Conservation (phyloP, 2,329 filamentous ascomycete genomes). For the Capronia coronata region DNA sequence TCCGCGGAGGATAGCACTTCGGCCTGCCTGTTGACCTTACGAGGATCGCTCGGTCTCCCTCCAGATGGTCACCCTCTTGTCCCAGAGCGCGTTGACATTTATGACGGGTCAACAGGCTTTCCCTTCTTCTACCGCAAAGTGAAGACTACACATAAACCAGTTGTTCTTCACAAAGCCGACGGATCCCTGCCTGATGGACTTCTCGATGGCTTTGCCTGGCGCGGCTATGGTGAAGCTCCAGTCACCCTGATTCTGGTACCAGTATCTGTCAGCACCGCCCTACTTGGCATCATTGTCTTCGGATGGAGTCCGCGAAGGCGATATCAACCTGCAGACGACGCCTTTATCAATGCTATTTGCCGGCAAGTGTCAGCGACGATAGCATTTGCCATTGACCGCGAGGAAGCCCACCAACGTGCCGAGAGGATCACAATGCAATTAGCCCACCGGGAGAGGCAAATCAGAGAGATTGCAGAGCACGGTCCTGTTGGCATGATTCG, state of each 20-base stretch:
- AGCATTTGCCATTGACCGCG: constrained; percentile 15
- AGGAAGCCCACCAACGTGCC: constrained; percentile 18
- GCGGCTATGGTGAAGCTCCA: constrained; percentile 16
- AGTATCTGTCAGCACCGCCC: constrained; percentile 18
- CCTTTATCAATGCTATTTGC: constrained; percentile 18
- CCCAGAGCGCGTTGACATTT: constrained; percentile 28
- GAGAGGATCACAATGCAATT: constrained; percentile 19
- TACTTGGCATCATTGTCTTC: constrained; percentile 20
- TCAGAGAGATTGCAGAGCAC: constrained; percentile 21
- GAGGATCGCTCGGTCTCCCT: constrained; percentile 19
- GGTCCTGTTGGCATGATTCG: constrained; percentile 18
- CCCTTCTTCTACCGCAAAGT: constrained; percentile 25
- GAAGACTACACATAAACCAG: constrained; percentile 10
- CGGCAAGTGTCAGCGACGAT: constrained; percentile 19
- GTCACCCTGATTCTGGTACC: constrained; percentile 18
- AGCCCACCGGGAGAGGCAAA: constrained; percentile 14
- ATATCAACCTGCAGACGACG: constrained; percentile 15
- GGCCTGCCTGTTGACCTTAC: constrained; percentile 16
- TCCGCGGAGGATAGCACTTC: constrained; percentile 40
- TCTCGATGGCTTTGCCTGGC: constrained; percentile 19
- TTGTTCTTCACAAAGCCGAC: constrained; percentile 19
- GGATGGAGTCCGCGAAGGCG: constrained; percentile 21
- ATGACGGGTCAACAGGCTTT: constrained; percentile 36
- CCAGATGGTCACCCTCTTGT: constrained; percentile 33
- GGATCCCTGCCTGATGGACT: constrained; percentile 12